Evolutionary conservation across 495 filamentous ascomycete species (phyloP), one percentile per base, ranked within the genome.

Genomic region (Sporormia fimetaria): DNA sequence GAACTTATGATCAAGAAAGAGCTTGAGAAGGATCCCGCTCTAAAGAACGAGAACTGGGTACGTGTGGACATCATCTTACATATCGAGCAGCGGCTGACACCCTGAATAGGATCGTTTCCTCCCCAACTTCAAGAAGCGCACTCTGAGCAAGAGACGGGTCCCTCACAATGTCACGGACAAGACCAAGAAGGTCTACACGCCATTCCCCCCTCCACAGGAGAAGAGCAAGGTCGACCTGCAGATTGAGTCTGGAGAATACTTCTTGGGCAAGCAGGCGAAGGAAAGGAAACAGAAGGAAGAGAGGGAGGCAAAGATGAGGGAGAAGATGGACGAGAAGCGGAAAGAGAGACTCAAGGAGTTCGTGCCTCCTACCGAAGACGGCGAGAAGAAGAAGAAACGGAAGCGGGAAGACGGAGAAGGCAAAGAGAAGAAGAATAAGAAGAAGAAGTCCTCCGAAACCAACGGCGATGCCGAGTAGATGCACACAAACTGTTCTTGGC

Each of bases 1-100:
- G 87, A 95, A 60, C 73, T 96, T 57, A 95, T 96, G 90, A 94
- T 99, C 66, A 94, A 94, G 66, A 80, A 87, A 20, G 92, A 99
- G 63, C 69, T 99, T n/a, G 82, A 81, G 33, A 94, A 95, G 62
- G 88, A 96, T 56, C 88, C 88, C 2, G 80, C 79, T 21, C 73
- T 98, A 15, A 80, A 70, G 22, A 67, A 80, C 53, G 85, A 96
- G 61, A 86, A 79, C 52, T 98, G 90, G 90, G 83, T 88, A 50
- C 79, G 90, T n/a, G n/a, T n/a, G n/a, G n/a, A n/a, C n/a, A n/a
- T n/a, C n/a, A n/a, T n/a, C n/a, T n/a, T n/a, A n/a, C n/a, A n/a
- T n/a, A n/a, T n/a, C n/a, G n/a, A n/a, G n/a, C n/a, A n/a, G n/a
- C n/a, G n/a, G n/a, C n/a, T n/a, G n/a, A n/a, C n/a, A n/a, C n/a